Evolutionary conservation across 2,329 filamentous ascomycete genomes (phyloP), one percentile per base, ranked within the genome.

Genomic region (Emmonsiellopsis sp.): DNA sequence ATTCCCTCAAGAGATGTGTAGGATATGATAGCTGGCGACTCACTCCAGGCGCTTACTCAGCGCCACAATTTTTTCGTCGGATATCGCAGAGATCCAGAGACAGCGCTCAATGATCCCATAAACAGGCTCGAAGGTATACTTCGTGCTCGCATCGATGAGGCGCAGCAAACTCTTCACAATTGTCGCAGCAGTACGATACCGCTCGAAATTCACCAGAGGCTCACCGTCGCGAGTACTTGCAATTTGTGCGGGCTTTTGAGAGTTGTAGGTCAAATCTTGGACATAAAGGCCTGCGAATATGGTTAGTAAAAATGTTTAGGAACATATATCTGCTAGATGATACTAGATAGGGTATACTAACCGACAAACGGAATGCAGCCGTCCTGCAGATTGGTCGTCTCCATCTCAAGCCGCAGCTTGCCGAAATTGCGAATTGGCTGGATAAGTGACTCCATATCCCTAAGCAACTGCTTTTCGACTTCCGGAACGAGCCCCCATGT

Each of bases 301-400:
- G 9, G 43, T 54, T 45, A 56, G 48, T 13, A 36, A 32, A n/a
- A 32, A 14, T 14, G 17, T 6, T 43, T 3, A 17, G 49, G 10
- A 34, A 36, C 13, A 48, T 27, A 32, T 14, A 11, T 5, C 31
- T 5, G 10, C 10, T 43, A 27, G 33, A 10, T 7, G 14, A 9
- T 13, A 17, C 36, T 13, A n/a, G 2, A 39, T 43, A 31, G 53
- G 14, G 14, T 8, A 32, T 48, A 68, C 74, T 63, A 61, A 79
- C 77, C 82, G 57, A 85, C 79, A 64, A 85, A 85, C 3, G 82
- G 82, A 60, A 85, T 83, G 61, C 82, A 84, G 34, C 82, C 82
- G 39, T 80, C 76, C 45, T 82, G 79, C 9, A 77, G 66, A 55
- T 75, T 75, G 17, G 75, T 74, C 7, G 75, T 77, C 64, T 85